Conservation (phyloP, 768 basidiomycete species). For the Termitomyces sp. region DNA sequence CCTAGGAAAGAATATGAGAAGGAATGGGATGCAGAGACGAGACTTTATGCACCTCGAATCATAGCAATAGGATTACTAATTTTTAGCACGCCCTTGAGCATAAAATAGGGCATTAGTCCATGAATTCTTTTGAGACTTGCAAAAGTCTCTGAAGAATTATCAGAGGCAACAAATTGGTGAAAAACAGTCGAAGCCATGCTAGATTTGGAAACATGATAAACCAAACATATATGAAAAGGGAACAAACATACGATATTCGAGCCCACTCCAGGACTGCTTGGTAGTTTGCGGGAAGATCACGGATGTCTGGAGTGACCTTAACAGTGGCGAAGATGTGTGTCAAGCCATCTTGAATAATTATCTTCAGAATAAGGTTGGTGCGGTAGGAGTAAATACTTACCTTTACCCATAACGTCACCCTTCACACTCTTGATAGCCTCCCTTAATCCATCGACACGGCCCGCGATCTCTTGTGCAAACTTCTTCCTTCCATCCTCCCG, state of each 20-base stretch:
- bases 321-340: slow-evolving; percentile 87
- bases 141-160: slow-evolving; percentile 88
- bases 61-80: slow-evolving; percentile 96
- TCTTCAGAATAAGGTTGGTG: neutral
- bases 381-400: slow-evolving; percentile 29
- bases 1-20: slow-evolving; percentile 25
- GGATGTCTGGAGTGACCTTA: slow-evolving; percentile 72
- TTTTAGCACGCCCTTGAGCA: slow-evolving; percentile 86
- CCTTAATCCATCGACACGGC: slow-evolving; percentile 80
- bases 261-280: slow-evolving; percentile 95
- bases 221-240: neutral
- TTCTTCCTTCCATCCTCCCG: slow-evolving; percentile 84
- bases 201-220: slow-evolving; percentile 1
- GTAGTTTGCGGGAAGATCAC: slow-evolving; percentile 79
- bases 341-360: slow-evolving; percentile 63
- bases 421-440: slow-evolving; percentile 85
- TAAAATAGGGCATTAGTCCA: slow-evolving; percentile 96
- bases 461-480: slow-evolving; percentile 85
- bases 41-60: slow-evolving; percentile 66
- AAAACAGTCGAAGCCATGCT: slow-evolving; percentile 97
- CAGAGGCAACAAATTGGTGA: slow-evolving; percentile 90
- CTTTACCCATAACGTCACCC: slow-evolving; percentile 88
- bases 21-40: neutral
- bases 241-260: slow-evolving; percentile 78
- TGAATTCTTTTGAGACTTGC: slow-evolving; percentile 88